phyloP scores from a whole-genome alignment of 78 protist genomes.

The Dictyostelium capitatum region DNA sequence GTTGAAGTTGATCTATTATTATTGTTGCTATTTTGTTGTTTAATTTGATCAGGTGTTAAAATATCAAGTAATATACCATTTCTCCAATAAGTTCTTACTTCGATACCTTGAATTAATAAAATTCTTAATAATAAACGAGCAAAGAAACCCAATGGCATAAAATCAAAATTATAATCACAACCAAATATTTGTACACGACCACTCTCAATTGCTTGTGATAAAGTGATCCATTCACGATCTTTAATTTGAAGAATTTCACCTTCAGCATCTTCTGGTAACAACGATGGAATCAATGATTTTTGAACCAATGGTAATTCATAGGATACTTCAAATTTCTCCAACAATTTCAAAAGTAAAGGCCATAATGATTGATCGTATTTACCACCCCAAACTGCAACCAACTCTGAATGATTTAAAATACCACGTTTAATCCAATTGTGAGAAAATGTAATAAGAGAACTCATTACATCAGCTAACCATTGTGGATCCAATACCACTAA shows the following conservation, averaged over 20 bases:
- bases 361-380: slow-evolving; percentile 65
- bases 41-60: not conserved
- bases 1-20: not conserved
- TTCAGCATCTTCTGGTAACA: slow-evolving; percentile 79
- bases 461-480: slow-evolving; percentile 83
- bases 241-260: slow-evolving; percentile 16
- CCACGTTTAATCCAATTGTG: slow-evolving; percentile 76
- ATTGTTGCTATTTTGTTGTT: not conserved
- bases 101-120: slow-evolving; percentile 40
- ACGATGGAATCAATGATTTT: slow-evolving; percentile 46
- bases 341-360: slow-evolving; percentile 64
- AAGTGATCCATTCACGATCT: slow-evolving; percentile 49
- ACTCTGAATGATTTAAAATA: slow-evolving; percentile 58
- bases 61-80: slow-evolving; percentile 66
- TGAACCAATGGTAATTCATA: slow-evolving; percentile 56
- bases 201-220: slow-evolving; percentile 12
- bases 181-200: slow-evolving; percentile 47
- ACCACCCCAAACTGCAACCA: slow-evolving; percentile 73
- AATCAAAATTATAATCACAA: slow-evolving; percentile 76
- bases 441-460: slow-evolving; percentile 60
- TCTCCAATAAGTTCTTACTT: slow-evolving; percentile 71
- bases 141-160: slow-evolving; percentile 82
- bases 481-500: slow-evolving; percentile 80
- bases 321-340: slow-evolving; percentile 80
- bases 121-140: slow-evolving; percentile 52